Evolutionary conservation across 1,284 basidiomycete species (phyloP).

Genomic region (Trichosporon asahii): DNA sequence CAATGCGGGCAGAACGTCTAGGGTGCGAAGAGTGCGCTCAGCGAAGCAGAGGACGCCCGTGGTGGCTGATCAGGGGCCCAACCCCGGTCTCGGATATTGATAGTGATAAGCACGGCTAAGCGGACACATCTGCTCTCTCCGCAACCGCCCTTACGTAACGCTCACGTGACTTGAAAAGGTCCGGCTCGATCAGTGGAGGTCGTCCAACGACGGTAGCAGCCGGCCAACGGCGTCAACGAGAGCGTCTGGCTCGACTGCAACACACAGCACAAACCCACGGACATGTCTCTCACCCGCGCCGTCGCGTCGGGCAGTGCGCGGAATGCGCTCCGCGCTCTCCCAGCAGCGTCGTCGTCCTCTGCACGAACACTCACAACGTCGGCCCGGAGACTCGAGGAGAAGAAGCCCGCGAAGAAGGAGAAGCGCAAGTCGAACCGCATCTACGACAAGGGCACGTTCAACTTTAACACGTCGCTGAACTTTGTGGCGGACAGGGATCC

Average conservation of each 20-base stretch:
- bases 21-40: not conserved
- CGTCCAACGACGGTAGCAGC: not conserved
- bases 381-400: not conserved
- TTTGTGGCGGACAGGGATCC: slow-evolving; percentile 44
- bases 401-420: not conserved
- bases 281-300: not conserved
- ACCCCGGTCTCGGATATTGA: not conserved
- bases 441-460: slow-evolving; percentile 21
- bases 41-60: not conserved
- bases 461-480: slow-evolving; percentile 48
- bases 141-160: not conserved
- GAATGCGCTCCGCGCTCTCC: not conserved
- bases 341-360: not conserved
- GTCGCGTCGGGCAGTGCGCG: not conserved
- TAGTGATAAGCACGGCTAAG: not conserved
- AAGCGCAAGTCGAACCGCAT: slow-evolving; percentile 11
- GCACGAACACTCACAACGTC: not conserved
- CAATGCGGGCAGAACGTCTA: not conserved
- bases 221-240: not conserved
- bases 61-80: not conserved
- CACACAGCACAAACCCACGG: not conserved
- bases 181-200: not conserved
- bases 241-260: not conserved
- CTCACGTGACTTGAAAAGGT: not conserved
- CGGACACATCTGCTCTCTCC: not conserved